phyloP scores from a whole-genome alignment of 164 flowering plant genomes.

The Annona cherimola region DNA sequence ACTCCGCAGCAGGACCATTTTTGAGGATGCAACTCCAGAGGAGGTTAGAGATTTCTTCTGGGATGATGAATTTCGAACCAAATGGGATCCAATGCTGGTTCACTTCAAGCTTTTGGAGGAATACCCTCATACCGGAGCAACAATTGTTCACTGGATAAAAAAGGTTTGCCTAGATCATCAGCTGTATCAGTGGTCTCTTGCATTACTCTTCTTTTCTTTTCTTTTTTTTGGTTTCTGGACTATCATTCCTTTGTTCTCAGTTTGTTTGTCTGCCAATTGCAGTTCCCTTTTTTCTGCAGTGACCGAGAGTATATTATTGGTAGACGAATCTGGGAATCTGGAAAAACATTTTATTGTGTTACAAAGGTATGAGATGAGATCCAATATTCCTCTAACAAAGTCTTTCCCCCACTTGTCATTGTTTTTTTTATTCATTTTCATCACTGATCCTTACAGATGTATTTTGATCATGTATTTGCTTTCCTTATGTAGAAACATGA shows the following conservation, averaged over 20 bases:
- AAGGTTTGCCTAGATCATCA: slow-evolving; percentile 50
- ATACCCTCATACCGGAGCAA: slow-evolving; percentile 60
- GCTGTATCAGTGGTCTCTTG: not conserved
- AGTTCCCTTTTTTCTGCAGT: slow-evolving; percentile 99
- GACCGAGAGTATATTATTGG: slow-evolving; percentile 93
- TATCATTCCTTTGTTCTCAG: slow-evolving; percentile 3
- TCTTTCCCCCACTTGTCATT: not conserved
- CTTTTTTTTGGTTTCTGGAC: not conserved
- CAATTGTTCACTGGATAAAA: slow-evolving; percentile 86
- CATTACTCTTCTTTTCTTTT: not conserved
- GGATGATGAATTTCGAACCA: slow-evolving; percentile 95
- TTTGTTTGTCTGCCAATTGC: slow-evolving; percentile 28
- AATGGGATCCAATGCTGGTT: slow-evolving; percentile 93
- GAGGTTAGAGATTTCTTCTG: slow-evolving; percentile 95
- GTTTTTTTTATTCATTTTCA: not conserved
- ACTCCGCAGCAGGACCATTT: slow-evolving; percentile 77
- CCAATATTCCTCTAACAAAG: not conserved
- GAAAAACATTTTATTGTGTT: slow-evolving; percentile 68
- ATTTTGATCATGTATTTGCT: not conserved
- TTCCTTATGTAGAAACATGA: not conserved
- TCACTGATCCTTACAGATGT: not conserved
- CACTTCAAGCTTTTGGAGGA: slow-evolving; percentile 68
- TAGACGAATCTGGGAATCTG: slow-evolving; percentile 90
- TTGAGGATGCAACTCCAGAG: slow-evolving; percentile 91
- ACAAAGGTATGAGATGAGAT: slow-evolving; percentile 59